Percentiles rank a stretch among this genome's conserved stretches.
phyloP scores from a whole-genome alignment of 2,329 filamentous ascomycete genomes.

The Sporothrix curviconia region DNA sequence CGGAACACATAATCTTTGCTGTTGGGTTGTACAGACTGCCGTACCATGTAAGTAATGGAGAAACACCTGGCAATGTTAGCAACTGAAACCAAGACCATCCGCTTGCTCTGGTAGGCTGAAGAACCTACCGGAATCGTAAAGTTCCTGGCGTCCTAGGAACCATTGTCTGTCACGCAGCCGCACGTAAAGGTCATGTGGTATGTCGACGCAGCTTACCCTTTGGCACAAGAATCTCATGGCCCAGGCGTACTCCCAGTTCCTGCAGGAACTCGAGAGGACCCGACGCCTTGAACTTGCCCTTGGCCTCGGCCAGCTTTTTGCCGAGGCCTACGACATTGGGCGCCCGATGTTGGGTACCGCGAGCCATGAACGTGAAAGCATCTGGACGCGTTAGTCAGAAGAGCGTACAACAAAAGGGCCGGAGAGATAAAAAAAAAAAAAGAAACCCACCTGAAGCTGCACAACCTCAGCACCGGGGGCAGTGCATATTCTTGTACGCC shows the following conservation, averaged over 20 bases:
- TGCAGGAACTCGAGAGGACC: constrained; percentile 61
- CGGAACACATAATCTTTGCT: constrained; percentile 66
- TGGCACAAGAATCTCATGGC: constrained; percentile 64
- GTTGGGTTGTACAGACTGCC: constrained; percentile 61
- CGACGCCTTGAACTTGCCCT: constrained; percentile 47
- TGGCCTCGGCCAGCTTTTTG: constrained; percentile 48
- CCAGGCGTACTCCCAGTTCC: constrained; percentile 63
- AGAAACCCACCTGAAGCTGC: too few relatives aligned
- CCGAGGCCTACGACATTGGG: constrained; percentile 51
- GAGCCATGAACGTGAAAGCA: constrained; percentile 69
- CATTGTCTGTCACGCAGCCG: background rate
- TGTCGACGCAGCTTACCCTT: constrained; percentile 41
- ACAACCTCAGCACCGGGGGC: constrained; percentile 61
- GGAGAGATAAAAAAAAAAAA: background rate
- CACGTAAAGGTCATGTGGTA: too few relatives aligned
- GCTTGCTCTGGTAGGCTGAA: too few relatives aligned
- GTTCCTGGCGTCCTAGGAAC: constrained; percentile 52
- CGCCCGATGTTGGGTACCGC: constrained; percentile 60
- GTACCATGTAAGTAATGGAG: constrained; percentile 69
- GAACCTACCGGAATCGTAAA: constrained; percentile 55
- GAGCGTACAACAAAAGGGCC: background rate
- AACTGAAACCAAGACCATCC: background rate
- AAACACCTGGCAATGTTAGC: constrained; percentile 38
- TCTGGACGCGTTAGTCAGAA: too few relatives aligned
- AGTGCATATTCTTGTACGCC: constrained; percentile 66